phyloP scores from a whole-genome alignment of 495 filamentous ascomycete species.

The Sabuloglossum arenarium region DNA sequence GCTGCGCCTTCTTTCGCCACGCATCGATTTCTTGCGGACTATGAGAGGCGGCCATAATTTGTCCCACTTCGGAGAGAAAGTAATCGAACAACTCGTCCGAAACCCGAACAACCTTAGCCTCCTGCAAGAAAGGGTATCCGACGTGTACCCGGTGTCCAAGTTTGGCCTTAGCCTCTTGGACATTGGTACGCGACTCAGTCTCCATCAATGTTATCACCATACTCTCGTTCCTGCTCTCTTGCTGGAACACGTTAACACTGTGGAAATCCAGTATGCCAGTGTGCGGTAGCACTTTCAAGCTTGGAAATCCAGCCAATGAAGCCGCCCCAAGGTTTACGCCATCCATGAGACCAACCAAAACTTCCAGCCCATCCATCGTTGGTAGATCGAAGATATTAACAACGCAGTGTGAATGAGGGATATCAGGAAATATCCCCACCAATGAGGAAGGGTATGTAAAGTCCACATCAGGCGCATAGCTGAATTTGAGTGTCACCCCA shows the following conservation, averaged over 20 bases:
- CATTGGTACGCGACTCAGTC: constrained; percentile 44
- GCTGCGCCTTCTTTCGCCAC: constrained; percentile 63
- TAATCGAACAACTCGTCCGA: constrained; percentile 94
- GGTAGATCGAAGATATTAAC: constrained; percentile 93
- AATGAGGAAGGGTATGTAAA: constrained; percentile 71
- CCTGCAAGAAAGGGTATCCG: constrained; percentile 88
- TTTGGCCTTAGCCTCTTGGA: constrained; percentile 51
- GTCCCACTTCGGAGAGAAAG: constrained; percentile 35
- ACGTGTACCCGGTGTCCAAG: constrained; percentile 75
- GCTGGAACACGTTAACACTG: constrained; percentile 89
- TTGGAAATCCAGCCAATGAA: constrained; percentile 85
- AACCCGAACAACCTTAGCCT: constrained; percentile 71
- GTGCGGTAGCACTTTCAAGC: constrained; percentile 62
- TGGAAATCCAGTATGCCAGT: constrained; percentile 67
- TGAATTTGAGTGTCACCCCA: constrained; percentile 82
- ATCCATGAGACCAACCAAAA: constrained; percentile 68
- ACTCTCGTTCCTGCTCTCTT: constrained; percentile 90
- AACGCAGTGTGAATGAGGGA: constrained; percentile 70
- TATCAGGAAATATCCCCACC: constrained; percentile 77
- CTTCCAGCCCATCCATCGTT: constrained; percentile 72
- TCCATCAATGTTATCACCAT: constrained; percentile 76
- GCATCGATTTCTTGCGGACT: constrained; percentile 56
- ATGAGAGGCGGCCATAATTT: constrained; percentile 46
- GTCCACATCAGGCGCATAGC: constrained; percentile 53
- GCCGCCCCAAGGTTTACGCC: constrained; percentile 62